A percentile compares a stretch with the other conserved stretches of the same genome.
phyloP scores from a whole-genome alignment of 2,329 filamentous ascomycete genomes.

The Exophiala sp. region DNA sequence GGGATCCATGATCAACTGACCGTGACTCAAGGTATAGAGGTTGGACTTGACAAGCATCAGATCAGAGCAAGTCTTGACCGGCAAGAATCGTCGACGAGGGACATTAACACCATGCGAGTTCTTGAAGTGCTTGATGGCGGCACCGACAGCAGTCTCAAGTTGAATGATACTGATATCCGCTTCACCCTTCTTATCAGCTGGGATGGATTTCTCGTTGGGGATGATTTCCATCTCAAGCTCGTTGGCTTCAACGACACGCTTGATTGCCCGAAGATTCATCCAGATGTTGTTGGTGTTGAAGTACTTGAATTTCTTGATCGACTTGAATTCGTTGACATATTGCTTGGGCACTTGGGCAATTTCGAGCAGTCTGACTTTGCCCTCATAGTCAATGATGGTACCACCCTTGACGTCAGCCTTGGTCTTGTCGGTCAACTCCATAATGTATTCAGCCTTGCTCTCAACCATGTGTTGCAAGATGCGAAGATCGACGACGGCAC shows the following conservation, averaged over 20 bases:
- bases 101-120: constrained; percentile 99
- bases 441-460: constrained; percentile 95
- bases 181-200: constrained; percentile 99
- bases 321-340: constrained; percentile 99
- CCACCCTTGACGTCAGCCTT: constrained; percentile 99
- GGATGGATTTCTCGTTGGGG: constrained; percentile 97
- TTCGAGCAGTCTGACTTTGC: constrained; percentile 90
- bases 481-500: constrained; percentile 92
- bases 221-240: constrained; percentile 99
- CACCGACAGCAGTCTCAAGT: constrained; percentile 96
- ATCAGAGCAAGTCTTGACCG: constrained; percentile 99
- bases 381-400: constrained; percentile 99
- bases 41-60: constrained; percentile 99
- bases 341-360: constrained; percentile 99
- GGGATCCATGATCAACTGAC: constrained; percentile 93
- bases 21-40: constrained; percentile 96
- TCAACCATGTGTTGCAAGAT: constrained; percentile 99
- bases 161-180: constrained; percentile 96
- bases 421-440: constrained; percentile 99
- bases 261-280: constrained; percentile 96
- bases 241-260: constrained; percentile 97
- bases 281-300: constrained; percentile 99
- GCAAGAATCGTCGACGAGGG: constrained; percentile 93
- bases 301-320: constrained; percentile 99
- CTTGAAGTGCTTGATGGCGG: constrained; percentile 96